Conservation (phyloP, 1,139 yeast genomes). For the Pichia kudriavzevii region DNA sequence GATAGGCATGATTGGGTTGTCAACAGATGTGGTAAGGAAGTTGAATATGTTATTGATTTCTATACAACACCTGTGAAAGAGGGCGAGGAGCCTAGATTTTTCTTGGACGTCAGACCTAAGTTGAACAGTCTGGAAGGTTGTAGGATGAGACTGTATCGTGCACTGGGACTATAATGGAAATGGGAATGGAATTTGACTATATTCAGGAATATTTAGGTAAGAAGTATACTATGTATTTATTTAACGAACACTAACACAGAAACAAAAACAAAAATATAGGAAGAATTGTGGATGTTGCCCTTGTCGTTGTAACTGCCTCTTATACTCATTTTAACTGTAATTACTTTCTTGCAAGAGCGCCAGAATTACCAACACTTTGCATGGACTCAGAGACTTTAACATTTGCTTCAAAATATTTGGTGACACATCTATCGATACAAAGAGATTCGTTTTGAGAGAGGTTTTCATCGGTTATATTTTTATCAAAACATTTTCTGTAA, state of each 20-base stretch:
- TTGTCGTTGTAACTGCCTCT: no score
- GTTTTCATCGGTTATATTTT: slow-evolving; percentile 66
- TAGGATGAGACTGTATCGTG: slow-evolving; percentile 53
- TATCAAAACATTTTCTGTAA: slow-evolving; percentile 75
- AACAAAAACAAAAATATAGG: neutral
- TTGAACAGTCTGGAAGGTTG: slow-evolving; percentile 74
- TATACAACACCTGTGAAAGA: slow-evolving; percentile 37
- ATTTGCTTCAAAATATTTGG: slow-evolving; percentile 93
- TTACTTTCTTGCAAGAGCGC: slow-evolving; percentile 22
- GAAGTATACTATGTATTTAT: neutral
- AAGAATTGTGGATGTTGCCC: no score
- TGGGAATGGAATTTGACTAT: slow-evolving; percentile 5
- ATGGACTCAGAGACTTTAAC: slow-evolving; percentile 82
- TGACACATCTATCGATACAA: slow-evolving; percentile 95
- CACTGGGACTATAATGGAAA: slow-evolving; percentile 52
- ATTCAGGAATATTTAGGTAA: slow-evolving; percentile 9
- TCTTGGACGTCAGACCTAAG: slow-evolving; percentile 87
- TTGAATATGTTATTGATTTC: slow-evolving; percentile 91
- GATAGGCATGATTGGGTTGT: slow-evolving; percentile 96
- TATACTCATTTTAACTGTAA: no score
- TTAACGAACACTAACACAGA: neutral
- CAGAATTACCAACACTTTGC: slow-evolving; percentile 31
- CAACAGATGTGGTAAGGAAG: slow-evolving; percentile 74
- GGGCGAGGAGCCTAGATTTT: slow-evolving; percentile 58
- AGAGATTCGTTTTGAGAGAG: slow-evolving; percentile 78